These are phyloP conservation scores for Pyrenochaeta sp. DNA, from an alignment of 2,329 filamentous ascomycete species.

Conservation along the genomic window DNA sequence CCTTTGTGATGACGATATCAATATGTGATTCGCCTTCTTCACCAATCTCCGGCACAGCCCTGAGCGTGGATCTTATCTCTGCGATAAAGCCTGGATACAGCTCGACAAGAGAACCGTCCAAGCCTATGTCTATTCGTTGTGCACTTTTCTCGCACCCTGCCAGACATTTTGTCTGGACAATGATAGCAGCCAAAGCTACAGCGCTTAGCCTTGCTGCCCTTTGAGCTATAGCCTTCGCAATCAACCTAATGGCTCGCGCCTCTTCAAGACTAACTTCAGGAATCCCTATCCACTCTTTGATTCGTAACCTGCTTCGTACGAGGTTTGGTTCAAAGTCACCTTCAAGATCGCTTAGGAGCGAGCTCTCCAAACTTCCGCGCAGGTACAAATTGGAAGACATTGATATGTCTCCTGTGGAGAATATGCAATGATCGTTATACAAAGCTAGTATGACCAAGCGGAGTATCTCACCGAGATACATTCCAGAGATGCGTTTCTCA, in stretches of 20 bases:
- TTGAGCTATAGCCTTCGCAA: no score
- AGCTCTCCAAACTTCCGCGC: no score
- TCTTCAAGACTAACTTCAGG: no score
- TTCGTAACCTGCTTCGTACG: no score
- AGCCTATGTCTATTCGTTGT: conserved; percentile 86
- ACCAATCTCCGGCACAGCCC: conserved; percentile 81
- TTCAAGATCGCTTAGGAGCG: no score
- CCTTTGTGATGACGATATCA: conserved; percentile 94
- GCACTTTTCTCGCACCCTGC: conserved; percentile 56
- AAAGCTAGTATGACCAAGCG: conserved; percentile 78
- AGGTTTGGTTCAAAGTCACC: no score
- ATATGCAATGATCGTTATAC: conserved; percentile 69
- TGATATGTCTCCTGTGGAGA: conserved; percentile 80
- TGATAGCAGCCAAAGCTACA: conserved; percentile 78
- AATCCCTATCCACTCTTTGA: no score
- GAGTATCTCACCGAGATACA: conserved; percentile 96
- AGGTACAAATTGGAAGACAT: conserved; percentile 73
- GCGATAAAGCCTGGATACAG: conserved; percentile 94
- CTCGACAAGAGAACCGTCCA: conserved; percentile 93
- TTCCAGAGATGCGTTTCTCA: conserved; percentile 96
- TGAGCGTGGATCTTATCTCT: conserved; percentile 83
- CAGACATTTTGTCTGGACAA: conserved; percentile 41
- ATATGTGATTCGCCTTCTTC: conserved; percentile 81
- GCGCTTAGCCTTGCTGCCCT: no score
- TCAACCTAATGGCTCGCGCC: no score